Evolutionary conservation across 441 rosid species (phyloP), one percentile per base, ranked within the genome.

Genomic region (Codiaeum variegatum): DNA sequence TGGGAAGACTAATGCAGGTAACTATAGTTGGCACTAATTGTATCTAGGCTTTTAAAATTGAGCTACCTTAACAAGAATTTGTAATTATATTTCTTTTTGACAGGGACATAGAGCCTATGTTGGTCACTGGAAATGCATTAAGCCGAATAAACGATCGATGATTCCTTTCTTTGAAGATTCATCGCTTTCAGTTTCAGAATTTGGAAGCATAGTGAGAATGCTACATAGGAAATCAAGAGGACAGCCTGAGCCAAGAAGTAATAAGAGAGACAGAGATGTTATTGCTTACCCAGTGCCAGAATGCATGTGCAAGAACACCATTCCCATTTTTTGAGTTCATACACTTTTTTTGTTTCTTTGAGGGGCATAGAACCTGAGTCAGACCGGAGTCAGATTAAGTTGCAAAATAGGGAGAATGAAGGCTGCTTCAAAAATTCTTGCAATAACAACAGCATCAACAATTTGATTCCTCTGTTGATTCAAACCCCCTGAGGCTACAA

Each of bases 391-490:
- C 29, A 80, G 75, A 79, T 87, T 88, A 75, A 90, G 85, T 82
- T 88, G 90, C 88, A 91, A 81, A 62, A 91, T 75, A 0, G 95
- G 97, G 61, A 88, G 85, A 76, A 91, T 95, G 72, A 91, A 79
- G 67, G 92, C 85, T 19, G 93, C 92, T 81, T 82, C 92, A 67
- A 91, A 91, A 83, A 90, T 83, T 80, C 87, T 83, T 1, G 97
- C 93, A 29, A 91, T 88, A 6, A 91, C 91, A 65, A 91, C 97
- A 66, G 93, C 93, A 66, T 91, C 91, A 58, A 88, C 83, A 62
- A 91, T 89, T 81, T 91, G 94, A 81, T 86, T 89, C 73, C 85
- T 83, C 70, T 91, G 93, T 73, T 89, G 97, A 66, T 91, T 87
- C 76, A 88, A 67, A 66, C 97, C 97, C 12, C 97, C 94, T 0